These are phyloP conservation scores for Rosa rugosa DNA, from an alignment of 306 rosid species.

Conservation along the genomic window DNA sequence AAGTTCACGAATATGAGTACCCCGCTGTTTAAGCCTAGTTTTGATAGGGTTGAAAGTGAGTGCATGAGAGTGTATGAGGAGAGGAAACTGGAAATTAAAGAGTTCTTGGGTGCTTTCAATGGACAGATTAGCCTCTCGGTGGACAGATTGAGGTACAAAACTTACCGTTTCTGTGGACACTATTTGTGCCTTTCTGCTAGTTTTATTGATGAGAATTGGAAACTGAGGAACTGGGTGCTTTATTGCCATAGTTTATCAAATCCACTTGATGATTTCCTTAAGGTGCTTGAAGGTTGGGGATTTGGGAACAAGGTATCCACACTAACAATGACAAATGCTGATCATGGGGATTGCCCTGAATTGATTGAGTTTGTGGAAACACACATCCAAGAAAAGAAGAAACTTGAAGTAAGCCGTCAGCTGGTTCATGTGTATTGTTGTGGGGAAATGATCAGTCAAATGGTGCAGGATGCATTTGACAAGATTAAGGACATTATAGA, in stretches of 20 bases:
- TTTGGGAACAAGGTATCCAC: slow-evolving; percentile 18
- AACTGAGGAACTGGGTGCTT: slow-evolving; percentile 11
- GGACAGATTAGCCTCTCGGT: slow-evolving; percentile 19
- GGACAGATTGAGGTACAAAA: neutral
- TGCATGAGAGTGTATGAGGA: slow-evolving; percentile 7
- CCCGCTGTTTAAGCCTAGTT: slow-evolving; percentile 9
- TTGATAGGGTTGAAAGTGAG: neutral
- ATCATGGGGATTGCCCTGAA: neutral
- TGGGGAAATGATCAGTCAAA: slow-evolving; percentile 4
- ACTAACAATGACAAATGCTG: neutral
- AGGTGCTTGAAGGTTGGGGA: slow-evolving; percentile 1
- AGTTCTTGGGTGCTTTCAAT: neutral
- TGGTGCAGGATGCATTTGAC: slow-evolving; percentile 13
- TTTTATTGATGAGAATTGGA: slow-evolving; percentile 23
- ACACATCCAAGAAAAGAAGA: neutral
- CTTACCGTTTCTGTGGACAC: neutral
- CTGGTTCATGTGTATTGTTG: slow-evolving; percentile 4
- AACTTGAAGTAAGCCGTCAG: neutral
- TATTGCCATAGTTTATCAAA: neutral
- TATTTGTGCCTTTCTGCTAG: slow-evolving; percentile 12
- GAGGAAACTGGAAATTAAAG: neutral
- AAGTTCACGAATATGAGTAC: neutral
- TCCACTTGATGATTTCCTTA: neutral
- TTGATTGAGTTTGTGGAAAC: neutral
- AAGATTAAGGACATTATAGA: neutral